phyloP scores from a whole-genome alignment of 306 rosid genomes.

The Fragaria iinumae region DNA sequence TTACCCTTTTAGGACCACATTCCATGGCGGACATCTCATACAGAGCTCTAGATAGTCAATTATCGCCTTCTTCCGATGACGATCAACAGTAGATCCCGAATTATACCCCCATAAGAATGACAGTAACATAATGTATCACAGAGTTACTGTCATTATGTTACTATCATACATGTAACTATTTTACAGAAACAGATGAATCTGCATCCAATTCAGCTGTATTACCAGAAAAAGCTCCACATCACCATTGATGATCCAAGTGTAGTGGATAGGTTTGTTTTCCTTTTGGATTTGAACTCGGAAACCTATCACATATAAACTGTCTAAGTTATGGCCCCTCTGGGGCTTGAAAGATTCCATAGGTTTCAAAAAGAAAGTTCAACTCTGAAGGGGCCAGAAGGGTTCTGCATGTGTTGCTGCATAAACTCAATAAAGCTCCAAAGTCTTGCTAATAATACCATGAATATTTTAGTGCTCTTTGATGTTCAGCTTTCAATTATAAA shows the following conservation, averaged over 20 bases:
- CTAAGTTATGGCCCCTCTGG: conserved; percentile 10
- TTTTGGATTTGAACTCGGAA: not conserved
- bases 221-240: conserved; percentile 5
- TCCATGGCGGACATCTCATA: not conserved
- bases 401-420: not conserved
- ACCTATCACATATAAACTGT: not conserved
- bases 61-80: not conserved
- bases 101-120: not conserved
- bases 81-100: not conserved
- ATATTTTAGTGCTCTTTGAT: conserved; percentile 17
- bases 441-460: not conserved
- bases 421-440: conserved; percentile 16
- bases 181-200: not conserved
- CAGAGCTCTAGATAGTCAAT: conserved; percentile 3
- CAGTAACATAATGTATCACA: not conserved
- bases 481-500: conserved; percentile 28
- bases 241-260: not conserved
- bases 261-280: conserved; percentile 9
- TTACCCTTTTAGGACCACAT: conserved; percentile 23
- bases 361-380: not conserved
- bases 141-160: too few relatives aligned
- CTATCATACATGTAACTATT: not conserved
- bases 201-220: not conserved
- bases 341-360: not conserved
- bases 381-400: conserved; percentile 20